phyloP scores from a whole-genome alignment of 1,284 basidiomycete species.

The Microbotryum violaceum region DNA sequence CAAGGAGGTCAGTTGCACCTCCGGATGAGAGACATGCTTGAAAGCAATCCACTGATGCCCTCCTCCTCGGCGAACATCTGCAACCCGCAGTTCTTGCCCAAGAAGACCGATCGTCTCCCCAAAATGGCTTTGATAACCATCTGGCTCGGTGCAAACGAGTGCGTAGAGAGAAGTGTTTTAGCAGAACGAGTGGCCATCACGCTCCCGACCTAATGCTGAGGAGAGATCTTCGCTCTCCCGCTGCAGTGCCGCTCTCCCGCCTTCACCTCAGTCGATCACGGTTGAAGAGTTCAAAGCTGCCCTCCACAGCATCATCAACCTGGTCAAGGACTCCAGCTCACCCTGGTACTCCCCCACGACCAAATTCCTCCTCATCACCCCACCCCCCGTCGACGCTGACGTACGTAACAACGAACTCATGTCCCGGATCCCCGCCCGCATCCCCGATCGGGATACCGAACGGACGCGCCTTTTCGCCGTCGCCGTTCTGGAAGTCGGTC shows the following conservation, averaged over 20 bases:
- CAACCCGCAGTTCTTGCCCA: conserved; percentile 48
- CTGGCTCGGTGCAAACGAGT: conserved; percentile 59
- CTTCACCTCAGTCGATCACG: conserved; percentile 50
- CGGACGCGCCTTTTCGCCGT: conserved; percentile 60
- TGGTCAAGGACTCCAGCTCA: conserved; percentile 57
- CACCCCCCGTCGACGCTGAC: conserved; percentile 67
- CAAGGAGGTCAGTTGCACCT: conserved; percentile 52
- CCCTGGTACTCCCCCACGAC: conserved; percentile 64
- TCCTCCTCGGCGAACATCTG: neutral
- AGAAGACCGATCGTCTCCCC: conserved; percentile 50
- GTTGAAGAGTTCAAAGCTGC: conserved; percentile 60
- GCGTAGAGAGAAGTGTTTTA: neutral
- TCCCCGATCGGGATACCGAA: conserved; percentile 49
- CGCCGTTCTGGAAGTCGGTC: conserved; percentile 57
- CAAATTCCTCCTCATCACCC: conserved; percentile 67
- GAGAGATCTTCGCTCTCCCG: conserved; percentile 54
- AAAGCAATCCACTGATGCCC: neutral
- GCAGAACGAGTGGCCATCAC: conserved; percentile 5
- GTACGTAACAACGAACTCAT: conserved; percentile 35
- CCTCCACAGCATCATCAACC: conserved; percentile 54
- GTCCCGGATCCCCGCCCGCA: conserved; percentile 16
- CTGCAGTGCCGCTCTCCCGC: conserved; percentile 52
- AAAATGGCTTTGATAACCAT: conserved; percentile 63
- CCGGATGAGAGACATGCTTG: neutral
- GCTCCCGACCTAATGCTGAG: conserved; percentile 6